Evolutionary conservation across 1,139 yeast species (phyloP).

Genomic region (Suhomyces bribrorum): DNA sequence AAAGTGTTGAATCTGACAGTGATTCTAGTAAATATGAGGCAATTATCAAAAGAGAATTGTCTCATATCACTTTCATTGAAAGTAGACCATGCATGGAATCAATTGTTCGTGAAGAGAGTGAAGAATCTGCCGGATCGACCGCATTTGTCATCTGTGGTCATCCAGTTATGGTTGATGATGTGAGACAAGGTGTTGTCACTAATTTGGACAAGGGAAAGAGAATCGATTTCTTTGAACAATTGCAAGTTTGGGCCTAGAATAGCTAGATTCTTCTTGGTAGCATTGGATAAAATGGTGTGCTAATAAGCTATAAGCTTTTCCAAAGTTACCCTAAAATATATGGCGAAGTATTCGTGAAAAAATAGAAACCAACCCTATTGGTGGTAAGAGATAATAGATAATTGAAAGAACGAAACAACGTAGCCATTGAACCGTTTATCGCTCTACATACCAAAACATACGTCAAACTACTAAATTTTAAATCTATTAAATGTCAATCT

Average conservation of each 20-base stretch:
- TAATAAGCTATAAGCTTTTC: too few species aligned
- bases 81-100: constrained; percentile 37
- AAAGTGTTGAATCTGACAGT: constrained; percentile 2
- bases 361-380: too few species aligned
- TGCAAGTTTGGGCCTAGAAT: constrained; percentile 41
- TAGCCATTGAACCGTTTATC: too few species aligned
- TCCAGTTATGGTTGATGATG: constrained; percentile 52
- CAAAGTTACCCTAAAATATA: too few species aligned
- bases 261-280: too few species aligned
- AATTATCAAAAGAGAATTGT: constrained; percentile 22
- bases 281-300: too few species aligned
- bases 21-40: constrained; percentile 7
- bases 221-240: constrained; percentile 49
- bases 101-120: constrained; percentile 28
- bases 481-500: not conserved
- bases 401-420: not conserved
- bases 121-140: constrained; percentile 33
- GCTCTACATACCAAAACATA: too few species aligned
- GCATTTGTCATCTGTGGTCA: constrained; percentile 57
- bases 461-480: not conserved
- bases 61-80: constrained; percentile 28
- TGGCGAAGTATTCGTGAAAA: too few species aligned
- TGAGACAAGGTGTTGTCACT: constrained; percentile 39
- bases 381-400: not conserved
- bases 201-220: constrained; percentile 33